Conservation (phyloP, 352 stramenopile genomes). For the Globisporangium canariense region DNA sequence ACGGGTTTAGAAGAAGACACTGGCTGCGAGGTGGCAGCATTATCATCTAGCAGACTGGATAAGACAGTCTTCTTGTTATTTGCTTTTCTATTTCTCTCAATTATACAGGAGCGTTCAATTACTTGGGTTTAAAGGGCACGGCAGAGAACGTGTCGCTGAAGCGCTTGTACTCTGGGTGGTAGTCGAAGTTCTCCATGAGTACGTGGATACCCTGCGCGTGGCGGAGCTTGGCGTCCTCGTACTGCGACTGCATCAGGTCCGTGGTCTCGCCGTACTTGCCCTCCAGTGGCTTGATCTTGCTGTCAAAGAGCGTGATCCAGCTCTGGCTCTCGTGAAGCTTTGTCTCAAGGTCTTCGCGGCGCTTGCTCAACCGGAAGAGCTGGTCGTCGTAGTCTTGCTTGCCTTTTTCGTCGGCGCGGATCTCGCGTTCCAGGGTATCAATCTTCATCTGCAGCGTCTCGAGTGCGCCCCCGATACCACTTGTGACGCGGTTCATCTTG, state of each 20-base stretch:
- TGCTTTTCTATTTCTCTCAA: background rate
- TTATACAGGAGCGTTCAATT: background rate
- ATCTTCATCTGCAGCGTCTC: conserved; percentile 60
- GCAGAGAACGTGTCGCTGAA: conserved; percentile 86
- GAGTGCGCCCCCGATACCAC: conserved; percentile 60
- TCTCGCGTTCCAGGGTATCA: conserved; percentile 59
- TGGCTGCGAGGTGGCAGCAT: background rate
- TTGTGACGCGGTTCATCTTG: conserved; percentile 74
- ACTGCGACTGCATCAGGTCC: conserved; percentile 70
- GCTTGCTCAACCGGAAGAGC: conserved; percentile 54
- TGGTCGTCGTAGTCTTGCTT: conserved; percentile 80
- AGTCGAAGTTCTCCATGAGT: conserved; percentile 87
- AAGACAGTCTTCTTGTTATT: background rate
- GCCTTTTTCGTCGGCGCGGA: conserved; percentile 70
- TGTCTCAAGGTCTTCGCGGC: conserved; percentile 45
- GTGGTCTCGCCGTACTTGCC: conserved; percentile 74
- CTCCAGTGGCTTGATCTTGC: conserved; percentile 68
- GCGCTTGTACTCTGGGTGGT: conserved; percentile 88
- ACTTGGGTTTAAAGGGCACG: conserved; percentile 75
- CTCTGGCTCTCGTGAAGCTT: conserved; percentile 53
- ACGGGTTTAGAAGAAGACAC: background rate
- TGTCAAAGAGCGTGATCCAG: conserved; percentile 69
- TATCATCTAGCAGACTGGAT: background rate
- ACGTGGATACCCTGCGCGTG: conserved; percentile 81
- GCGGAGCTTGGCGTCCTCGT: conserved; percentile 83